Base-by-base conservation (phyloP, 306 rosid genomes). In the Nissolia schottii region DNA sequence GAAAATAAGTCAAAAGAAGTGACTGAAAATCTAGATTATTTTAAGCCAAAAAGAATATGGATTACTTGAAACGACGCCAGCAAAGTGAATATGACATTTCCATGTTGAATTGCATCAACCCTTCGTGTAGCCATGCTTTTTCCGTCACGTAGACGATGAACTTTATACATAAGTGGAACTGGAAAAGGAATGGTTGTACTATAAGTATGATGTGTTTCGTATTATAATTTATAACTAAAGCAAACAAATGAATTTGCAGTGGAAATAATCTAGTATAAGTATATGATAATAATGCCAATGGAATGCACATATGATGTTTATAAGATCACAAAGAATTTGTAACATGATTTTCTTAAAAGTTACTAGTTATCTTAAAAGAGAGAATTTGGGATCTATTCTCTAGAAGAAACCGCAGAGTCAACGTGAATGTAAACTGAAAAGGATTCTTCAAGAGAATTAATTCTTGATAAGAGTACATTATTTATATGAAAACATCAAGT, bases 81-180 rank as follows among this genome's bases (percentile, higher is more conserved):
- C 79, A 94, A 58, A 56, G 96, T 87, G 85, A 89, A 94, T 69
- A 94, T 83, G 86, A 85, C 54, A 7, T 77, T 85, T 77, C 97
- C 98, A 63, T 80, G 91, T 74, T 94, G 98, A 74, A 94, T 80
- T 8, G 97, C 98, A 55, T 94, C 94, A 54, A 94, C 98, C 83
- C 67, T 85, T 71, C 98, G 84, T 32, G 87, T 77, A 64, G 97
- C 92, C 77, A 94, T 91, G 84, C 86, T 94, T 77, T 78, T 91
- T 37, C 98, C 98, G 57, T 94, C 96, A 49, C 96, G 96, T 24
- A 91, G 5, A 58, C 96, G 85, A 28, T 85, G 65, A 80, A 87
- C 97, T 83, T 79, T 84, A 85, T 94, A 94, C 67, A 86, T 75
- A 71, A 94, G 91, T 48, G 98, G 97, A 51, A 86, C 98, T 94